These are phyloP conservation scores for Nasturtium officinale DNA, from an alignment of 345 rosid species.

Conservation along the genomic window DNA sequence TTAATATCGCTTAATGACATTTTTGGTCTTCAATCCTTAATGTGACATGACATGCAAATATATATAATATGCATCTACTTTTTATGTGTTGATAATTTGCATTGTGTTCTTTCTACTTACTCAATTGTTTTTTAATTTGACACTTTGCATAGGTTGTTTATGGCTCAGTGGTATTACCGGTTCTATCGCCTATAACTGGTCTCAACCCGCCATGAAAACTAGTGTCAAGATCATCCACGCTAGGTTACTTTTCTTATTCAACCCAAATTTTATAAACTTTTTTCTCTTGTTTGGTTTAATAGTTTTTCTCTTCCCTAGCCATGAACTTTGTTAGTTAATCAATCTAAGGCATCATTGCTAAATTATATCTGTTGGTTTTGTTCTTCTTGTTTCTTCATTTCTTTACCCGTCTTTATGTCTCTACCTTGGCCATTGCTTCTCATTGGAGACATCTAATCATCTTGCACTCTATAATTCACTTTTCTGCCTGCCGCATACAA, in stretches of 20 bases:
- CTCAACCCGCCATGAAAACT: conserved; percentile 83
- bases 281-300: neutral
- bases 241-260: conserved; percentile 49
- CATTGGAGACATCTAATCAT: neutral
- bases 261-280: neutral
- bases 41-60: conserved; percentile 16
- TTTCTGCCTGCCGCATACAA: neutral
- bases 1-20: neutral
- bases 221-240: conserved; percentile 93
- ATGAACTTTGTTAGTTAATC: neutral
- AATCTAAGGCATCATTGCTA: neutral
- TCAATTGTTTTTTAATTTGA: neutral
- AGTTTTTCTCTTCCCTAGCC: too few relatives aligned
- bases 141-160: conserved; percentile 52
- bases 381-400: neutral
- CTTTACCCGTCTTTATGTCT: neutral
- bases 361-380: neutral
- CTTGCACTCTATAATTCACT: neutral
- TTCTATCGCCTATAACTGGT: conserved; percentile 86
- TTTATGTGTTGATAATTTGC: conserved; percentile 7
- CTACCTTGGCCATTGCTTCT: neutral
- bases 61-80: neutral
- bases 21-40: conserved; percentile 12
- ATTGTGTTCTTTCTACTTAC: neutral
- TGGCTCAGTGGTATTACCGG: conserved; percentile 85